Evolutionary conservation across 306 rosid species (phyloP).

Genomic region (Heteromeles arbutifolia): DNA sequence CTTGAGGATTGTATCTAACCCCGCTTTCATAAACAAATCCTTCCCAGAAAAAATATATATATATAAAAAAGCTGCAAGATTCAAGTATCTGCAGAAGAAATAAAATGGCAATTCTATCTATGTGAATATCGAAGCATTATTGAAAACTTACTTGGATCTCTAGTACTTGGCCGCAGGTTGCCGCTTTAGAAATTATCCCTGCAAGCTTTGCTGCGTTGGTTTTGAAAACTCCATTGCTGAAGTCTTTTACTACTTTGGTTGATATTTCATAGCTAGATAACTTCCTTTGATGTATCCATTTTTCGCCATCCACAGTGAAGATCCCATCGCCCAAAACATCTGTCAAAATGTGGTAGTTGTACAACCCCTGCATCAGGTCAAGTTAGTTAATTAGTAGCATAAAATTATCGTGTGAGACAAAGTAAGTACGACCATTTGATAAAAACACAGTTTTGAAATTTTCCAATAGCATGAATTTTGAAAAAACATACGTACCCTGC

Average conservation of each 20-base stretch:
- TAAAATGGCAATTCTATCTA: no score
- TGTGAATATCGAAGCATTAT: no score
- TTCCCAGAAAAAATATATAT: background rate
- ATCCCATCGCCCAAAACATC: slow-evolving; percentile 9
- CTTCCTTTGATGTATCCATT: slow-evolving; percentile 16
- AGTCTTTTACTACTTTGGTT: slow-evolving; percentile 5
- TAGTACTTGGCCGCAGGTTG: background rate
- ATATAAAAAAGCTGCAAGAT: no score
- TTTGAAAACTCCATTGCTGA: slow-evolving; percentile 3
- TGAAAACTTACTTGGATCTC: slow-evolving; percentile 13
- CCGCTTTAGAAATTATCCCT: background rate
- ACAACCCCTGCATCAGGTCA: slow-evolving; percentile 1
- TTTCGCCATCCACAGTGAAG: slow-evolving; percentile 5
- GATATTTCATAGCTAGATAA: slow-evolving; percentile 1
- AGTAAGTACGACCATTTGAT: no score
- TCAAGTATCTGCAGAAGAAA: no score
- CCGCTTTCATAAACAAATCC: slow-evolving; percentile 11
- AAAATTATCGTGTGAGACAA: no score
- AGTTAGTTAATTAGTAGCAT: no score
- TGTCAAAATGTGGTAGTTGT: background rate
- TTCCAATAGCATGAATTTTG: no score
- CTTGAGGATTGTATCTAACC: slow-evolving; percentile 11
- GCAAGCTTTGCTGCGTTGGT: slow-evolving; percentile 12
- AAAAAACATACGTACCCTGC: no score
- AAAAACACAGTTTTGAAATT: no score